Conservation (phyloP, 1,284 basidiomycete species). For the Entoloma clypeatum region DNA sequence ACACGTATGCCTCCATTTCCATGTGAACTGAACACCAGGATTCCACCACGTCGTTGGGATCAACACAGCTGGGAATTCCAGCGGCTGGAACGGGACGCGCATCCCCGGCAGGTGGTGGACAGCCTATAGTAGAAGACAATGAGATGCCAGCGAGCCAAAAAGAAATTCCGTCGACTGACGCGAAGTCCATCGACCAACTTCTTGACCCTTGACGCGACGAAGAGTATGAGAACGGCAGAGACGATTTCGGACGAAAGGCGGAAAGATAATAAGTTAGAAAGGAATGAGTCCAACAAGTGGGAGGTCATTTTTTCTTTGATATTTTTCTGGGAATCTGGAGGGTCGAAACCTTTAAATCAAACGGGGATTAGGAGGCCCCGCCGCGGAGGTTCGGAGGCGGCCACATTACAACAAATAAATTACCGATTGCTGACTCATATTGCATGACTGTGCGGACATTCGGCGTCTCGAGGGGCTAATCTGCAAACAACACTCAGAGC, state of each 20-base stretch:
- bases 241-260: slow-evolving; percentile 11
- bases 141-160: not conserved
- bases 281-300: too few relatives aligned
- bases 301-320: too few relatives aligned
- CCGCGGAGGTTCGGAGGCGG: too few relatives aligned
- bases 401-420: too few relatives aligned
- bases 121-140: slow-evolving; percentile 22
- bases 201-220: slow-evolving; percentile 17
- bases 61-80: slow-evolving; percentile 33
- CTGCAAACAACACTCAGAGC: too few relatives aligned
- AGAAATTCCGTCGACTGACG: slow-evolving; percentile 8
- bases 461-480: too few relatives aligned
- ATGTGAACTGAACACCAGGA: slow-evolving; percentile 33
- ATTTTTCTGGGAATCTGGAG: too few relatives aligned
- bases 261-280: too few relatives aligned
- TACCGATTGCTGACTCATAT: too few relatives aligned
- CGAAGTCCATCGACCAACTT: slow-evolving; percentile 18
- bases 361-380: too few relatives aligned
- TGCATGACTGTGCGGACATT: too few relatives aligned
- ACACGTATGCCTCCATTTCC: slow-evolving; percentile 35
- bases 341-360: too few relatives aligned
- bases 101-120: slow-evolving; percentile 36
- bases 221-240: slow-evolving; percentile 17
- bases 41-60: slow-evolving; percentile 46
- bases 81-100: slow-evolving; percentile 37